Evolutionary conservation across 2,329 filamentous ascomycete genomes (phyloP).

Genomic region (Phyllachora maydis): DNA sequence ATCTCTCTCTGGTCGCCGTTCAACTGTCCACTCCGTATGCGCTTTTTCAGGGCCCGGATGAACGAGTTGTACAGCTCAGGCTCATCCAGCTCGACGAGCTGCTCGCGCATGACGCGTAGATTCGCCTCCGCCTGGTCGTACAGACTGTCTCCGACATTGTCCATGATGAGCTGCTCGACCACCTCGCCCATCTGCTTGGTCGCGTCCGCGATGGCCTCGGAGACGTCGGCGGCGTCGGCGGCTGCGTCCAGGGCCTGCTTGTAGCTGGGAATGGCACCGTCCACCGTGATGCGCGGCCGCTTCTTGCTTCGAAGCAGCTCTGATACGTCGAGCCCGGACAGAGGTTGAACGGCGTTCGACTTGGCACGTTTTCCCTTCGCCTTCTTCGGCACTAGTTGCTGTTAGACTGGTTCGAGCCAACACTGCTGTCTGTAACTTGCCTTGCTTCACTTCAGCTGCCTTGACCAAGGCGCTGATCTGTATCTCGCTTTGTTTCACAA

Average conservation of each 20-base stretch:
- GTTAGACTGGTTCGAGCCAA: constrained; percentile 5
- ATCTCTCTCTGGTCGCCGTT: constrained; percentile 63
- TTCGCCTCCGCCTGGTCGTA: constrained; percentile 61
- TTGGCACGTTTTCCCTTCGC: constrained; percentile 49
- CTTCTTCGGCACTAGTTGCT: constrained; percentile 48
- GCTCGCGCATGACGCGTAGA: constrained; percentile 57
- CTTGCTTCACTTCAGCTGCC: constrained; percentile 66
- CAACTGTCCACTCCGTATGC: constrained; percentile 46
- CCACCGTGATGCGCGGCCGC: constrained; percentile 21
- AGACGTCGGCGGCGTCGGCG: constrained; percentile 34
- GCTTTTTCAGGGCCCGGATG: constrained; percentile 48
- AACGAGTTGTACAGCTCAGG: constrained; percentile 60
- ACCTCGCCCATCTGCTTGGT: constrained; percentile 56
- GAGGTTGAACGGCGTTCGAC: constrained; percentile 53
- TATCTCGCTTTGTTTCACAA: constrained; percentile 33
- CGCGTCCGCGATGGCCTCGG: constrained; percentile 43
- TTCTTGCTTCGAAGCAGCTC: constrained; percentile 37
- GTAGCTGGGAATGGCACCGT: constrained; percentile 80
- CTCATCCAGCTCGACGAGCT: constrained; percentile 56
- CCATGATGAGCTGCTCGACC: constrained; percentile 44
- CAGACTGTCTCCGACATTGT: constrained; percentile 54
- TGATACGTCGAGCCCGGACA: constrained; percentile 78
- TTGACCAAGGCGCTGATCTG: constrained; percentile 45
- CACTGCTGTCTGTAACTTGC: constrained; percentile 15
- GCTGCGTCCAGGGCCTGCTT: constrained; percentile 66